Conservation (phyloP, 208 protist genomes). For the Spironucleus salmonicida region DNA sequence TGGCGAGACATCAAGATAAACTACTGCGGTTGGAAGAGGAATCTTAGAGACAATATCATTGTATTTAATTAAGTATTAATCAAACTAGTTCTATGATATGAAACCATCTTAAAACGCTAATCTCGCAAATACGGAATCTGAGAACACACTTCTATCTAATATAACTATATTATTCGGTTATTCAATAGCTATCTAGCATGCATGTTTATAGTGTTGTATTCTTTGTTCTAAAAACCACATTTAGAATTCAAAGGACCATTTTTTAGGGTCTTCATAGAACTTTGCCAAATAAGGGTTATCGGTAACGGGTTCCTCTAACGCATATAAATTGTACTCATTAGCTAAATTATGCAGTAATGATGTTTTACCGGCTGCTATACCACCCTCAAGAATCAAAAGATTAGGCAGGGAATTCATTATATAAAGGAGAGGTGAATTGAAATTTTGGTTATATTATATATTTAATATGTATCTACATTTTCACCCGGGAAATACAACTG, state of each 20-base stretch:
- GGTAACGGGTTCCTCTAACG: background rate
- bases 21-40: background rate
- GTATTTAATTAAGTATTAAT: background rate
- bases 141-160: constrained; percentile 20
- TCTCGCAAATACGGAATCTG: constrained; percentile 1
- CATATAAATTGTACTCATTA: background rate
- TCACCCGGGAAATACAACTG: no score
- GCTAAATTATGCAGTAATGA: background rate
- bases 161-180: background rate
- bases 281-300: constrained; percentile 10
- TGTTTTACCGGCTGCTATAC: constrained; percentile 22
- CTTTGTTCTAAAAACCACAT: constrained; percentile 13
- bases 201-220: background rate
- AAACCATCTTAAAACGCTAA: background rate
- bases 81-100: constrained; percentile 7
- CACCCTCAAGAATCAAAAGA: constrained; percentile 11
- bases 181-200: background rate
- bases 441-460: no score
- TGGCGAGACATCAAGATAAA: constrained; percentile 1
- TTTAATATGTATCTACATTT: no score
- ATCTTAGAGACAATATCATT: background rate
- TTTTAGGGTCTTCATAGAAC: constrained; percentile 26
- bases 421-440: no score
- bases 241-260: background rate
- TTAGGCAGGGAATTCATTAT: no score